Conservation (phyloP, 495 filamentous ascomycete genomes). For the Lasiosphaeria hispida region DNA sequence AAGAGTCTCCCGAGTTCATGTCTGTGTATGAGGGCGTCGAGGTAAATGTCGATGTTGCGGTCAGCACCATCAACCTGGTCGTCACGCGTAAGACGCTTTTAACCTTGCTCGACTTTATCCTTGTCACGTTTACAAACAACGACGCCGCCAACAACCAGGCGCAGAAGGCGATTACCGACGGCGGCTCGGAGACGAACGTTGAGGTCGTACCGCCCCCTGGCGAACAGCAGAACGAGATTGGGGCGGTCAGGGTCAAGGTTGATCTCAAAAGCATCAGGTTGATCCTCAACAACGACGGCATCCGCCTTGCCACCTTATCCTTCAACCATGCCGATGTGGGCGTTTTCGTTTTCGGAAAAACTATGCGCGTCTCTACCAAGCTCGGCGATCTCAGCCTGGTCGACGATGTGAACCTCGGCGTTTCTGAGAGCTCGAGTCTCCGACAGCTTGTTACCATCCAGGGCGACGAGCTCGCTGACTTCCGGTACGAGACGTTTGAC, state of each 20-base stretch:
- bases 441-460: constrained; percentile 90
- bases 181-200: constrained; percentile 38
- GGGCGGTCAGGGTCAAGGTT: constrained; percentile 71
- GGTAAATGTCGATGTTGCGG: constrained; percentile 84
- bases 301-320: constrained; percentile 86
- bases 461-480: constrained; percentile 95
- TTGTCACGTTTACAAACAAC: constrained; percentile 87
- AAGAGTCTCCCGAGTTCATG: constrained; percentile 89
- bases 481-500: constrained; percentile 95
- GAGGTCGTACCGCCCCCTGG: constrained; percentile 32
- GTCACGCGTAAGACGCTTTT: constrained; percentile 91
- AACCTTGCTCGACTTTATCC: constrained; percentile 91
- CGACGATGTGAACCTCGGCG: constrained; percentile 93
- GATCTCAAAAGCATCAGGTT: constrained; percentile 88
- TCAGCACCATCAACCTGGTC: constrained; percentile 93
- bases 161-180: constrained; percentile 35
- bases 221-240: constrained; percentile 33
- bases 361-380: constrained; percentile 80
- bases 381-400: constrained; percentile 84
- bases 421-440: constrained; percentile 72
- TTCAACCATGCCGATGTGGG: constrained; percentile 88
- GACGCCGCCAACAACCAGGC: constrained; percentile 35
- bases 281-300: constrained; percentile 98
- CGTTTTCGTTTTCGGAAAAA: constrained; percentile 78
- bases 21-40: constrained; percentile 88